phyloP scores from a whole-genome alignment of 2,329 filamentous ascomycete genomes.

The Trichoderma simmonsii region DNA sequence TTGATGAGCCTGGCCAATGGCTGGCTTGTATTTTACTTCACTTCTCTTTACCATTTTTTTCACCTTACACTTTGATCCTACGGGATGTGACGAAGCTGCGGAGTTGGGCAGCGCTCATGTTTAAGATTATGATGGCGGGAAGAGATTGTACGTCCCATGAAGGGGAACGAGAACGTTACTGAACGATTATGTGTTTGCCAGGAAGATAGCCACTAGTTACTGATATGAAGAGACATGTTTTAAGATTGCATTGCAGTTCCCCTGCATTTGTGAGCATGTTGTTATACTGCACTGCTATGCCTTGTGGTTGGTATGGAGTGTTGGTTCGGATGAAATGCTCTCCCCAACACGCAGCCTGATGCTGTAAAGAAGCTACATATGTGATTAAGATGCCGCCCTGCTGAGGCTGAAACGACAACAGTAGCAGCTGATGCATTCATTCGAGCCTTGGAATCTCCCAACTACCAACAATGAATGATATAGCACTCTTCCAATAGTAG shows the following conservation, averaged over 20 bases:
- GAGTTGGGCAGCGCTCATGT: neutral
- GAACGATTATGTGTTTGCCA: conserved; percentile 12
- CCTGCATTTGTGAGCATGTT: neutral
- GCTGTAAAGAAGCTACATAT: neutral
- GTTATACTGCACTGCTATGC: neutral
- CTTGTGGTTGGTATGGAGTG: neutral
- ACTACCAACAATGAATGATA: neutral
- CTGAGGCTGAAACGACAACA: neutral
- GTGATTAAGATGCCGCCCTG: neutral
- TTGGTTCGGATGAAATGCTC: neutral
- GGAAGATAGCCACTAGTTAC: neutral
- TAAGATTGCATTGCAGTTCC: neutral
- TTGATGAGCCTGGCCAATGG: neutral
- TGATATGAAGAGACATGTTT: conserved; percentile 13
- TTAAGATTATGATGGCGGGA: conserved; percentile 2
- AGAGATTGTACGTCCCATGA: neutral
- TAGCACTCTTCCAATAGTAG: neutral
- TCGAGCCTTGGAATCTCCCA: neutral
- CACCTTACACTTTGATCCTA: neutral
- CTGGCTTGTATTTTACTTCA: conserved; percentile 10
- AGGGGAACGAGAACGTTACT: conserved; percentile 1
- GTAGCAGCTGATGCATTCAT: neutral
- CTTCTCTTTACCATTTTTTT: neutral
- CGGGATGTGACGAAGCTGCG: conserved; percentile 4
- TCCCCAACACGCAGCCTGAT: neutral